Evolutionary conservation across 2,329 filamentous ascomycete genomes (phyloP).

Genomic region (Chaetomium globosum): DNA sequence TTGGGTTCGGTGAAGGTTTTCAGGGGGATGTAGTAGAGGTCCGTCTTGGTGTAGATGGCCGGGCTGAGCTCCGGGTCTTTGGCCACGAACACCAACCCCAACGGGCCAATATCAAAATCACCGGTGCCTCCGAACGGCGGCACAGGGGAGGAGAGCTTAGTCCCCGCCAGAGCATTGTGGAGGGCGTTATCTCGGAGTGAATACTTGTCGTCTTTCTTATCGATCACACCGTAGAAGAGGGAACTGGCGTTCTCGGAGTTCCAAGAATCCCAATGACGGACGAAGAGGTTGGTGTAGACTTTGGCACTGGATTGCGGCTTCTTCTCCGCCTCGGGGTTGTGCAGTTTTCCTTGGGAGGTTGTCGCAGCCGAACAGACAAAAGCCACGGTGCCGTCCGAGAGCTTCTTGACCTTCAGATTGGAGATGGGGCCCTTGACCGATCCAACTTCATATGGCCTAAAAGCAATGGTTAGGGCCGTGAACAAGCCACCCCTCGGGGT

Average conservation of each 20-base stretch:
- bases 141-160: conserved; percentile 66
- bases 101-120: conserved; percentile 74
- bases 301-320: conserved; percentile 66
- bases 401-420: conserved; percentile 60
- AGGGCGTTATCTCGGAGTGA: conserved; percentile 49
- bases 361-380: conserved; percentile 66
- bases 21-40: conserved; percentile 74
- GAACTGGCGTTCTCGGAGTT: conserved; percentile 68
- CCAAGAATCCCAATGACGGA: conserved; percentile 83
- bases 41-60: conserved; percentile 77
- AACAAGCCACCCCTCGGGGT: background rate
- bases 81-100: conserved; percentile 71
- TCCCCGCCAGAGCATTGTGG: conserved; percentile 65
- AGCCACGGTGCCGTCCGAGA: conserved; percentile 54
- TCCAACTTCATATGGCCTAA: conserved; percentile 50
- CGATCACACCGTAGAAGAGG: conserved; percentile 71
- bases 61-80: conserved; percentile 72
- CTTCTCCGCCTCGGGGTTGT: conserved; percentile 64
- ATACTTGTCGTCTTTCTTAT: conserved; percentile 47
- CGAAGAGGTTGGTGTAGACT: conserved; percentile 74
- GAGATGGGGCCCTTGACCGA: conserved; percentile 57
- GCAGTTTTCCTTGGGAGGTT: conserved; percentile 68
- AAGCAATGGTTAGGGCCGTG: background rate
- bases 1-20: conserved; percentile 59
- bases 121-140: conserved; percentile 75